Percentiles rank a stretch among this genome's conserved stretches.
phyloP scores from a whole-genome alignment of 2,329 filamentous ascomycete species.

The Dactylellina drechsleri region DNA sequence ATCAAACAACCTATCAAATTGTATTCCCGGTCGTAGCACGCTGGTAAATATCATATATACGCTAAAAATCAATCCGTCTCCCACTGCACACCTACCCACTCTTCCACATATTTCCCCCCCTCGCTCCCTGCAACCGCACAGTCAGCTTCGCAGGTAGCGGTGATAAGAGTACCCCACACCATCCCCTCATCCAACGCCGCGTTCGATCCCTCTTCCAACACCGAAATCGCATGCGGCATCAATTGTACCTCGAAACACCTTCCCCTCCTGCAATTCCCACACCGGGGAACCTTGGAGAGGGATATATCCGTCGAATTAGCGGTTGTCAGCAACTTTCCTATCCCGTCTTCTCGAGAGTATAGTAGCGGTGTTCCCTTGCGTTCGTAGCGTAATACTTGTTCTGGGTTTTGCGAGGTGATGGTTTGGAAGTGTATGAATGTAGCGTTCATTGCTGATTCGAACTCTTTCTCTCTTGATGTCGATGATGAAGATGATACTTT shows the following conservation, averaged over 20 bases:
- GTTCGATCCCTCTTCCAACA: constrained; percentile 81
- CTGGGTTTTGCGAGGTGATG: constrained; percentile 79
- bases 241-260: constrained; percentile 92
- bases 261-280: constrained; percentile 76
- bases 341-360: constrained; percentile 79
- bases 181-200: constrained; percentile 78
- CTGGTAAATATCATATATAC: constrained; percentile 7
- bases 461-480: constrained; percentile 74
- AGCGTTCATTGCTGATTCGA: constrained; percentile 78
- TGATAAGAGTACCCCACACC: constrained; percentile 95
- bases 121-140: constrained; percentile 72
- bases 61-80: constrained; percentile 65
- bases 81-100: constrained; percentile 99
- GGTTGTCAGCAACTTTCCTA: constrained; percentile 72
- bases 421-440: constrained; percentile 84
- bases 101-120: constrained; percentile 83
- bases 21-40: not conserved
- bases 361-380: constrained; percentile 78
- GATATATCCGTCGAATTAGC: constrained; percentile 58
- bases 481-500: constrained; percentile 58
- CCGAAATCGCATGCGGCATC: constrained; percentile 86
- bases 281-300: constrained; percentile 73
- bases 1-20: not conserved
- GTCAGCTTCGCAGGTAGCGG: constrained; percentile 84
- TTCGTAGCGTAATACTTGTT: constrained; percentile 84